phyloP scores from a whole-genome alignment of 805 yeast genomes.

The Brettanomyces custersianus region DNA sequence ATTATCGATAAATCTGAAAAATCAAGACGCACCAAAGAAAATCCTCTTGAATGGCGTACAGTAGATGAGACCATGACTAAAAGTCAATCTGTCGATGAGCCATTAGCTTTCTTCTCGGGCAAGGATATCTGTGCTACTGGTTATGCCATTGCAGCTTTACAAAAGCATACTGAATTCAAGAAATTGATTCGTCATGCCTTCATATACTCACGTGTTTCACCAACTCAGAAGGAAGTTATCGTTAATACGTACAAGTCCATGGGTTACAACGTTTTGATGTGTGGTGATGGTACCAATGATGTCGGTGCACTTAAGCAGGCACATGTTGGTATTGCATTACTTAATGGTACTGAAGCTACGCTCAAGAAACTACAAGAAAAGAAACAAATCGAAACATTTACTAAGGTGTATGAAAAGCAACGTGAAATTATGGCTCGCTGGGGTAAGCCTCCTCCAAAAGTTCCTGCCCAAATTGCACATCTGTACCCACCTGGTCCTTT shows the following conservation, averaged over 20 bases:
- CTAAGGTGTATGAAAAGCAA: constrained; percentile 76
- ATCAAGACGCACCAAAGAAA: constrained; percentile 37
- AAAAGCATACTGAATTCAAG: constrained; percentile 58
- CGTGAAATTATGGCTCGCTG: constrained; percentile 69
- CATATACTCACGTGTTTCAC: constrained; percentile 97
- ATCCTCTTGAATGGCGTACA: constrained; percentile 73
- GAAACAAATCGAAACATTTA: constrained; percentile 54
- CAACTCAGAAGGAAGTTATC: constrained; percentile 88
- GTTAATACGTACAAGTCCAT: constrained; percentile 73
- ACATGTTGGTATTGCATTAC: constrained; percentile 93
- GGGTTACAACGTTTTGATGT: constrained; percentile 93
- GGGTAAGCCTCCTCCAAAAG: constrained; percentile 77
- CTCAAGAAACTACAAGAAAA: constrained; percentile 82
- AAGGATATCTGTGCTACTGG: constrained; percentile 92
- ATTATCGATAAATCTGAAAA: constrained; percentile 82
- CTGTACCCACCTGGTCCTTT: constrained; percentile 91
- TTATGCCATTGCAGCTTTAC: constrained; percentile 64
- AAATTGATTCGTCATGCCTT: constrained; percentile 81
- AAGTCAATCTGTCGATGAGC: constrained; percentile 54
- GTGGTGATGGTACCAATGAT: constrained; percentile 99
- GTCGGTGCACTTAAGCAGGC: constrained; percentile 99
- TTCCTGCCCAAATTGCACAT: constrained; percentile 84
- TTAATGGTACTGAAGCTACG: constrained; percentile 94
- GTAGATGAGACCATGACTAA: constrained; percentile 67
- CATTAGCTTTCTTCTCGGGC: constrained; percentile 54